Evolutionary conservation across 2,329 filamentous ascomycete genomes (phyloP), one percentile per base, ranked within the genome.

Genomic region (Cladosporium sp.): DNA sequence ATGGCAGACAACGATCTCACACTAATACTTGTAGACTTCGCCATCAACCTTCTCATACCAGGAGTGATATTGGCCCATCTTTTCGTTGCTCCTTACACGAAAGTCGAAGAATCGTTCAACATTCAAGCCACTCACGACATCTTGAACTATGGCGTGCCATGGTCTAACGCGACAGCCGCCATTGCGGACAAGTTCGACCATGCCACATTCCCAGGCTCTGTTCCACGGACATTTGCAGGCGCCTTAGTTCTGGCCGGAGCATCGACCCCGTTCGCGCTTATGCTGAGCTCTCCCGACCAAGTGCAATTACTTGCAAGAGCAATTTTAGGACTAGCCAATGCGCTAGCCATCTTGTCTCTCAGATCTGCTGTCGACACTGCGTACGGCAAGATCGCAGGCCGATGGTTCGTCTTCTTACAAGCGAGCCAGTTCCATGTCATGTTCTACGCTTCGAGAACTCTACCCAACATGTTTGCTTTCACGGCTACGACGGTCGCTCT

Each of bases 41-140:
- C 79, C 15, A 68, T 87, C 39, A 71, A 76, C 54, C 69, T 85
- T 62, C 74, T 86, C 50, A 77, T 91, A 58, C 88, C 89, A 1
- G 71, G 79, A 2, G 70, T 72, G 3, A 61, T 73, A 6, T 54
- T 72, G 13, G 32, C 70, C 1, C 71, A 74, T 57, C 56, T 73
- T 9, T 64, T 66, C 20, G 56, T 56, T n/a, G 85, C 92, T 10
- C 94, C 94, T 0, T 93, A 95, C 77, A 97, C 92, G 58, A 99
- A 99, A 74, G 94, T 99, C 59, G 94, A 99, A 73, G 94, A 99
- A 74, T 97, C 93, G 0, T 97, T 99, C 82, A 96, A 96, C 72
- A 85, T 97, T 58, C 94, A 99, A 73, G 94, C 94, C 5, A 83
- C 86, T 3, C 94, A 97, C 73, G 94, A 99, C 72, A 88, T 99